A percentile compares a stretch with the other conserved stretches of the same genome.
phyloP scores from a whole-genome alignment of 306 rosid genomes.

The Cicer judaicum region DNA sequence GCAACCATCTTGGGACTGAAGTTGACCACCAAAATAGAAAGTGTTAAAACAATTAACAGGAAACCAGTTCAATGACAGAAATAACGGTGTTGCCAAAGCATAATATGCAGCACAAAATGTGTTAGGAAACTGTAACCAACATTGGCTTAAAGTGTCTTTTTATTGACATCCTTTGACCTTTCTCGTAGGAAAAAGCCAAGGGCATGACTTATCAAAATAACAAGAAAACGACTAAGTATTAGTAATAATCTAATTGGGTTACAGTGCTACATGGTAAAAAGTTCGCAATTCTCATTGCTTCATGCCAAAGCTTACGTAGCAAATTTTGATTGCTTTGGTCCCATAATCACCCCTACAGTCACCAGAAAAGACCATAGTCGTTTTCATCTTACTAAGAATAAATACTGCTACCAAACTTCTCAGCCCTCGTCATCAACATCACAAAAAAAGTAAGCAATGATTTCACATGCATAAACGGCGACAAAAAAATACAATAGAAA shows the following conservation, averaged over 20 bases:
- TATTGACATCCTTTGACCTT: slow-evolving; percentile 37
- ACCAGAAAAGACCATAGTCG: slow-evolving; percentile 42
- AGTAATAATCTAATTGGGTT: neutral
- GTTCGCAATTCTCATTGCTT: slow-evolving; percentile 15
- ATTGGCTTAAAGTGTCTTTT: slow-evolving; percentile 21
- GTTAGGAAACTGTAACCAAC: slow-evolving; percentile 23
- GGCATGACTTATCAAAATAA: neutral
- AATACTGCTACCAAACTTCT: slow-evolving; percentile 6
- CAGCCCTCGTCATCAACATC: slow-evolving; percentile 33
- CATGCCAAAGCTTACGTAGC: slow-evolving; percentile 26
- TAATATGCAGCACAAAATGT: slow-evolving; percentile 6
- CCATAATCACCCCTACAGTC: slow-evolving; percentile 39
- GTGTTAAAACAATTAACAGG: slow-evolving; percentile 29
- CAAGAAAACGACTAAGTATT: slow-evolving; percentile 15
- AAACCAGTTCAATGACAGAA: slow-evolving; percentile 9
- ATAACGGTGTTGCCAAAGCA: neutral
- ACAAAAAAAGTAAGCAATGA: slow-evolving; percentile 35
- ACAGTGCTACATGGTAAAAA: slow-evolving; percentile 13
- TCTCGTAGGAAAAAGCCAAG: neutral
- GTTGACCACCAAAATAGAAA: slow-evolving; percentile 28
- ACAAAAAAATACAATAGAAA: neutral
- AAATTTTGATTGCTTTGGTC: slow-evolving; percentile 15
- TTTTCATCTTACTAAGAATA: slow-evolving; percentile 42
- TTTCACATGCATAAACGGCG: slow-evolving; percentile 31
- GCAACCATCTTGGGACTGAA: slow-evolving; percentile 73